Percentiles rank a stretch among this genome's conserved stretches.
Conservation (phyloP, 192 early-diverging fungal species). For the Phycomyces blakesleeanus region DNA sequence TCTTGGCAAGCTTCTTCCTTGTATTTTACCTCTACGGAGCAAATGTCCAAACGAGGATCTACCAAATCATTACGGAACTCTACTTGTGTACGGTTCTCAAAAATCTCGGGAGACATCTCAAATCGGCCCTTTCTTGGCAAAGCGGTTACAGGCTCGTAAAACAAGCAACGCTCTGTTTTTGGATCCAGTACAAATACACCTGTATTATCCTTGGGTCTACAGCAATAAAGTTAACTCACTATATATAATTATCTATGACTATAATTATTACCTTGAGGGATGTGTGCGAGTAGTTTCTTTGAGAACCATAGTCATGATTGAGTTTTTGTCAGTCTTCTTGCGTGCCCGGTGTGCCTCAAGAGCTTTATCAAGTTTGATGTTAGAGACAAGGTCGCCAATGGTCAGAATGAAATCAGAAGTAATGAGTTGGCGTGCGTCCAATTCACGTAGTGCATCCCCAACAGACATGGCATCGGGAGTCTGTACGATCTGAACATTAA, state of each 20-base stretch:
- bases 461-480: slow-evolving; percentile 72
- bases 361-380: slow-evolving; percentile 73
- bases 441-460: slow-evolving; percentile 89
- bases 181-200: slow-evolving; percentile 85
- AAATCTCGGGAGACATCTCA: slow-evolving; percentile 56
- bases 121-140: slow-evolving; percentile 57
- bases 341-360: slow-evolving; percentile 81
- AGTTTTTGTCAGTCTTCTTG: slow-evolving; percentile 64
- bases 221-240: not conserved
- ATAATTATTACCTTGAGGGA: slow-evolving; percentile 28
- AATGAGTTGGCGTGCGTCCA: slow-evolving; percentile 78
- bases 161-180: slow-evolving; percentile 71
- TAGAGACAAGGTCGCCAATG: slow-evolving; percentile 85
- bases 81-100: slow-evolving; percentile 64
- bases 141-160: slow-evolving; percentile 64
- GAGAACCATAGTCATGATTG: slow-evolving; percentile 94
- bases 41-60: slow-evolving; percentile 91
- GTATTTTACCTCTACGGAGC: slow-evolving; percentile 71
- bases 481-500: slow-evolving; percentile 69
- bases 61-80: slow-evolving; percentile 88
- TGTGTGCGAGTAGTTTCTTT: slow-evolving; percentile 66
- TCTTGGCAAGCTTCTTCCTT: not conserved
- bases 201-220: slow-evolving; percentile 61
- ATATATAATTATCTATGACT: too few relatives aligned
- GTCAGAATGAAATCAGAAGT: slow-evolving; percentile 90